Base-by-base conservation (phyloP, 129 eudicot species). In the Logfia minima region DNA sequence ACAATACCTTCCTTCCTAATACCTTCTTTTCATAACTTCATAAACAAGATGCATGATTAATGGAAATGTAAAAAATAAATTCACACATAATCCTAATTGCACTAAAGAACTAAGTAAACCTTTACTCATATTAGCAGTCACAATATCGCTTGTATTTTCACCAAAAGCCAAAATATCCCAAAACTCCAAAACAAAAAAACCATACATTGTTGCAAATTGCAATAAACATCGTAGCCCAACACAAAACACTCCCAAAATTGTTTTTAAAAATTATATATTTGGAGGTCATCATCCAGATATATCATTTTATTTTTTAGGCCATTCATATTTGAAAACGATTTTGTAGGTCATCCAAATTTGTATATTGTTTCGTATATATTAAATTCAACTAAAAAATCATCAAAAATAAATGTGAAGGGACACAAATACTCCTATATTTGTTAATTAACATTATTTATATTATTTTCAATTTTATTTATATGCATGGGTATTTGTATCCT, bases 1-100 rank as follows among this genome's bases (percentile, higher is more conserved):
- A 77, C 88, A 81, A 69, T 81, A 88, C 73, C 80, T 67, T 51
- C 90, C n/a, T 26, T 86, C 88, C 84, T 83, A 79, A 81, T 66
- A 80, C 64, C 93, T 78, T 21, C 93, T 84, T 72, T 88, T 90
- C 72, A 86, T 75, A 19, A 88, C 93, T 68, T 88, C 93, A 74
- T 83, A 88, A 74, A 88, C 93, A 23, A 88, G 93, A 53, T 88
- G 75, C 93, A 88, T 88, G 90, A 88, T 88, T 82, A 88, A 84
- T 0, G 93, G 93, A 35, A 81, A 84, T 14, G 93, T 83, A 71
- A 88, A 84, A 56, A 88, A 88, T 39, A 88, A 67, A 69, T 88
- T 88, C 1, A 88, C 60, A 31, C 93, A 86, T 2, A 88, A 66
- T 13, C 90, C 85, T 75, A 86, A 78, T 51, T 88, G 88, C 31